These are phyloP conservation scores for Huntiella decipiens DNA, from an alignment of 2,329 filamentous ascomycete species.

Conservation along the genomic window DNA sequence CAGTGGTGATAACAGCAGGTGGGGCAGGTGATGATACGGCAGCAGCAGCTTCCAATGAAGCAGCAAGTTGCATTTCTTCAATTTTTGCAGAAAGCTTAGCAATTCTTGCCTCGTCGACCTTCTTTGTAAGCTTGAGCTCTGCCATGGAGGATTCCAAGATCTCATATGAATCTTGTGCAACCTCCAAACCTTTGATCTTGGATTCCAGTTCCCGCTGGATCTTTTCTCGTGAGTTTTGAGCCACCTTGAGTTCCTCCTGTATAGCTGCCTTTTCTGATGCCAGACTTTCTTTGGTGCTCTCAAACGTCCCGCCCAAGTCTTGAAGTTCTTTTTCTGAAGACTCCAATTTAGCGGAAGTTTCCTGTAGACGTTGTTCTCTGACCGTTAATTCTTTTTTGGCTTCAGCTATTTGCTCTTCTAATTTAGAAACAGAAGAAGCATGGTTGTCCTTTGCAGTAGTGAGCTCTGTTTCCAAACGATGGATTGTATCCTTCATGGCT, in stretches of 20 bases:
- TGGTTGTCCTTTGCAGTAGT: background rate
- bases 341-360: background rate
- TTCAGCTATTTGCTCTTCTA: background rate
- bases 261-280: background rate
- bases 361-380: background rate
- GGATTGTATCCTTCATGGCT: background rate
- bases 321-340: background rate
- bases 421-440: background rate
- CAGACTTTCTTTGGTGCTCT: background rate
- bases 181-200: conserved; percentile 20
- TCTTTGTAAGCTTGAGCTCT: conserved; percentile 20
- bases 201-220: conserved; percentile 25
- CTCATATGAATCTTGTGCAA: conserved; percentile 2
- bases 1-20: conserved; percentile 13
- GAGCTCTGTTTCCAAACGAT: background rate
- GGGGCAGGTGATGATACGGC: conserved; percentile 14
- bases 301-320: background rate
- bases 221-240: conserved; percentile 15
- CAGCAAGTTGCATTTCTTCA: background rate
- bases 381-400: background rate
- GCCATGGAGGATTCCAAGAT: conserved; percentile 3
- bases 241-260: no score
- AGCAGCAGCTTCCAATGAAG: conserved; percentile 11
- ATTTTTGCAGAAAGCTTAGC: conserved; percentile 23
- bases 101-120: conserved; percentile 23